Evolutionary conservation across 139 green algal genomes (phyloP), one percentile per base, ranked within the genome.

Genomic region (Dunaliella primolecta): DNA sequence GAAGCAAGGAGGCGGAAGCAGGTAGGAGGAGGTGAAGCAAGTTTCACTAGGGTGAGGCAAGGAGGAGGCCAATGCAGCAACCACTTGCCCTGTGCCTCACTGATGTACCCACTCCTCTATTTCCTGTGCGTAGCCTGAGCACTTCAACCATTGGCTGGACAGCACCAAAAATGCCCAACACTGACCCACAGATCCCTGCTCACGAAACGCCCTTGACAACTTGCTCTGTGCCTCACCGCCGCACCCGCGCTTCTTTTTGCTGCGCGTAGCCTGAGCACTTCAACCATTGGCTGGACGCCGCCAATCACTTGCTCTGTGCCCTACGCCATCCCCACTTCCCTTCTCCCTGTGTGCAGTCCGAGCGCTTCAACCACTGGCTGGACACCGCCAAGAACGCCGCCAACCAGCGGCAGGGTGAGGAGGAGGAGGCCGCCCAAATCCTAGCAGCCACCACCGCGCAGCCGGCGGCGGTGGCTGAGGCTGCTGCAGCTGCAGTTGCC

Each of bases 321-420:
- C n/a, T n/a, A n/a, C n/a, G n/a, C n/a, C n/a, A n/a, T n/a, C n/a
- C n/a, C n/a, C n/a, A n/a, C n/a, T n/a, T n/a, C n/a, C n/a, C n/a
- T n/a, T n/a, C n/a, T n/a, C n/a, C n/a, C n/a, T n/a, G n/a, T n/a
- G n/a, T n/a, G 57, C 78, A 79, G n/a, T 84, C 78, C 2, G 84
- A 87, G 36, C 84, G 84, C 35, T 87, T 87, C 57, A 80, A 64
- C 56, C 84, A 79, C 57, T 87, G 84, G 84, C 78, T 87, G 35
- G 84, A 87, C 2, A 64, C 46, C 15, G 46, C 46, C 46, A 64
- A 64, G 46, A 36, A 84, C 77, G 77, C 57, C 3, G 83, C 78
- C 33, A 64, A 55, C 3, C 81, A 80, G 7, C 78, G 78, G 56
- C 79, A 36, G 75, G 78, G 83, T 0, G 84, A 87, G 57, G 56